Evolutionary conservation across 2,329 filamentous ascomycete genomes (phyloP), one percentile per base, ranked within the genome.

Genomic region (Myriosclerotinia curreyana): DNA sequence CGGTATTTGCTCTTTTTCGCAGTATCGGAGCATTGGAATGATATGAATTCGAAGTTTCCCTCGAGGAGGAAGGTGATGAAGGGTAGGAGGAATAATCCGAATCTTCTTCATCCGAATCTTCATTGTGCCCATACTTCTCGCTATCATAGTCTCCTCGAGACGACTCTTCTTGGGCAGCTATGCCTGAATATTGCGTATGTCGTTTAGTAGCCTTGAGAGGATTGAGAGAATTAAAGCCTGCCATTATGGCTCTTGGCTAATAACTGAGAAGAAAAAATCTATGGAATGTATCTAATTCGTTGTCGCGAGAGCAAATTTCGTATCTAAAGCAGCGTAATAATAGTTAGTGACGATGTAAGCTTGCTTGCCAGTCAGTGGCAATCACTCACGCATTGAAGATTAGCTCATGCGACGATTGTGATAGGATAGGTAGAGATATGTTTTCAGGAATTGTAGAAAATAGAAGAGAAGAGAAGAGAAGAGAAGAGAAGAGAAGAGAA

Each of bases 21-120:
- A 74, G 42, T 68, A 75, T 74, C 42, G 74, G 73, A 52, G 66
- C 67, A n/a, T 68, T 66, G 1, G 73, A 71, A 14, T 68, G 67
- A 56, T 74, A 73, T 56, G 73, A 74, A 14, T 64, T 69, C 3
- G 71, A 72, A 5, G 71, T 74, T 34, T 72, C 72, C 58, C 72
- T 64, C 2, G 73, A 74, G 2, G 73, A 74, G 11, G 66, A 64
- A 28, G 67, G 63, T 1, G 74, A 73, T 25, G 71, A 71, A 28
- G 66, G 50, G 42, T 71, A 69, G 12, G 71, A 74, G 31, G 79
- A 75, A 62, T 78, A 72, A 67, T 79, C 73, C 68, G 79, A 74
- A 46, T 79, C 78, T 62, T 76, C 75, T 62, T 80, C 77, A 25
- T 81, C 78, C 64, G 82, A 79, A 66, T 83, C 80, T 3, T 64